Evolutionary conservation across 495 filamentous ascomycete genomes (phyloP).

Genomic region (Daldinia concentrica): DNA sequence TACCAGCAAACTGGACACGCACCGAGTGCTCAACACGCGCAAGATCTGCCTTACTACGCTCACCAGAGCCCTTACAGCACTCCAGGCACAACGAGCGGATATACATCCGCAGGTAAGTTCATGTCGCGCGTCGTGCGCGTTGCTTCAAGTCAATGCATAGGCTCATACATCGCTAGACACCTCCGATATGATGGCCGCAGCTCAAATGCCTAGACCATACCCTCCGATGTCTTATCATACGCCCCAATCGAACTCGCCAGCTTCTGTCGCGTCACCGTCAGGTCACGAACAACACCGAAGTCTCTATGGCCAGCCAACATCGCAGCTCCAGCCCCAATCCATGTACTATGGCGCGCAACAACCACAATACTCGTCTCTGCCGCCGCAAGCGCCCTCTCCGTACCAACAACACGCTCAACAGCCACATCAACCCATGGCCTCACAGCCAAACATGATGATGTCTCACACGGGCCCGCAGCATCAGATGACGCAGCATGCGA

Average conservation of each 20-base stretch:
- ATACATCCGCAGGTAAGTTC: slow-evolving; percentile 80
- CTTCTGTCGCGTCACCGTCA: slow-evolving; percentile 92
- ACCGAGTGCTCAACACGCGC: slow-evolving; percentile 62
- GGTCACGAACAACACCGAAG: slow-evolving; percentile 87
- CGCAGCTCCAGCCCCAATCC: slow-evolving; percentile 78
- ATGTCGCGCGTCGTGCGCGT: slow-evolving; percentile 33
- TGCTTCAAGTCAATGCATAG: slow-evolving; percentile 5
- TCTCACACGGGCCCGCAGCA: slow-evolving; percentile 64
- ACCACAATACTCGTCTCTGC: slow-evolving; percentile 75
- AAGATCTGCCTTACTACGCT: slow-evolving; percentile 77
- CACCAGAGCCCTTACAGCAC: slow-evolving; percentile 80
- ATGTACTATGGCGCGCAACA: slow-evolving; percentile 71
- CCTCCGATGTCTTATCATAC: slow-evolving; percentile 93
- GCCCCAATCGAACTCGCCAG: slow-evolving; percentile 93
- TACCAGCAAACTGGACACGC: slow-evolving; percentile 62
- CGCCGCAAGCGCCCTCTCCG: slow-evolving; percentile 71
- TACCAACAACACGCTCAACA: slow-evolving; percentile 79
- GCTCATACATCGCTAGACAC: slow-evolving; percentile 67
- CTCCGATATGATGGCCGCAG: slow-evolving; percentile 92
- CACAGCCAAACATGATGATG: slow-evolving; percentile 66
- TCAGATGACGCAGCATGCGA: slow-evolving; percentile 57
- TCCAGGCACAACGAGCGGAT: slow-evolving; percentile 72
- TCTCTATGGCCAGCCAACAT: slow-evolving; percentile 82
- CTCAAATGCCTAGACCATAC: slow-evolving; percentile 86
- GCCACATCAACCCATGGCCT: slow-evolving; percentile 70